Conservation (phyloP, 163 green algal species). For the Picocystis sp. region DNA sequence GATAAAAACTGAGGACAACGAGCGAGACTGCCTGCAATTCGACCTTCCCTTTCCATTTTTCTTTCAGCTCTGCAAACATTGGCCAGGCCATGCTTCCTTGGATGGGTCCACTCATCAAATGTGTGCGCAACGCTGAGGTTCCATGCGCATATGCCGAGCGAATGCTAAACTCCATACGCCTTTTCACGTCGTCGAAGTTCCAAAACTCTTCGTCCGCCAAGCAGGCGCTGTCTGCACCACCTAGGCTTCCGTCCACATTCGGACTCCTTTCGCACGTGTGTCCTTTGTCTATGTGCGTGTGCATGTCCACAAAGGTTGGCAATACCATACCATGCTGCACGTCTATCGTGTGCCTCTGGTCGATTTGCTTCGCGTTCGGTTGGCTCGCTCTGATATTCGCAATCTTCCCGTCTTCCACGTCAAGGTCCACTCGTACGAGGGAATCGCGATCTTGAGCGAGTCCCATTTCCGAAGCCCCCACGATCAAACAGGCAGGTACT, state of each 20-base stretch:
- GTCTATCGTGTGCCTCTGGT: constrained; percentile 14
- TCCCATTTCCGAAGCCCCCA: no score
- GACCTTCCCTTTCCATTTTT: constrained; percentile 42
- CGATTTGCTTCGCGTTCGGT: no score
- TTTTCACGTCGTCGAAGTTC: constrained; percentile 36
- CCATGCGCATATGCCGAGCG: constrained; percentile 48
- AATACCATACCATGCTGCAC: constrained; percentile 29
- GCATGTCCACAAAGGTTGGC: constrained; percentile 47
- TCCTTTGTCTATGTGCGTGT: constrained; percentile 61
- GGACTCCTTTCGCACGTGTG: constrained; percentile 49
- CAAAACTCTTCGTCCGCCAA: constrained; percentile 39
- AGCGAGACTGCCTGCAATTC: constrained; percentile 51
- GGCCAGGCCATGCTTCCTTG: constrained; percentile 50
- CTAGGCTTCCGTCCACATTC: constrained; percentile 39
- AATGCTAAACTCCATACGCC: constrained; percentile 53
- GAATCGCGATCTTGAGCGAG: no score
- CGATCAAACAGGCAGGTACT: no score
- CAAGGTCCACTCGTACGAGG: no score
- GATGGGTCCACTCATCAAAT: constrained; percentile 48
- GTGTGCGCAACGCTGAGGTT: constrained; percentile 45
- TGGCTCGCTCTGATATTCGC: no score
- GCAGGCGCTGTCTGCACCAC: constrained; percentile 42
- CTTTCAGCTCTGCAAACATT: constrained; percentile 25
- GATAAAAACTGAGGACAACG: constrained; percentile 43
- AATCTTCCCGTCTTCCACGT: no score